Conservation (phyloP, 441 rosid genomes). For the Euphorbia schlechtendalii region DNA sequence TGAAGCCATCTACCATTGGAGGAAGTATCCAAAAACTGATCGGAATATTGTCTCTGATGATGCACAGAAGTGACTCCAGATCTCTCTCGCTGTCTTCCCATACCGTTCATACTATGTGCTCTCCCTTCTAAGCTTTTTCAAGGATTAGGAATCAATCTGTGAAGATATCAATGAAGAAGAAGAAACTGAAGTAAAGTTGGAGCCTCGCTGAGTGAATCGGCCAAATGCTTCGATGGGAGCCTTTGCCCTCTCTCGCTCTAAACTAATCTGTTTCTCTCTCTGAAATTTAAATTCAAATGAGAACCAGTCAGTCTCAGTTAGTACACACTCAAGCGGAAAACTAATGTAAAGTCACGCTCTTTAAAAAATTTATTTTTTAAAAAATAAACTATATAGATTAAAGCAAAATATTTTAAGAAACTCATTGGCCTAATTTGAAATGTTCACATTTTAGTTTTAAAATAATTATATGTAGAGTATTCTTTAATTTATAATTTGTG, state of each 20-base stretch:
- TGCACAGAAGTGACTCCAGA: conserved; percentile 70
- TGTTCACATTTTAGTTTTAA: background rate
- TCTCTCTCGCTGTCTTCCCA: conserved; percentile 72
- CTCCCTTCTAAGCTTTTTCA: conserved; percentile 6
- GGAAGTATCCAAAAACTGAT: conserved; percentile 56
- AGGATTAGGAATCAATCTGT: background rate
- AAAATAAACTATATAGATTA: background rate
- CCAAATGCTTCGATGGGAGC: conserved; percentile 1
- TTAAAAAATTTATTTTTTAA: background rate
- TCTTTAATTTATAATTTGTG: too few relatives aligned
- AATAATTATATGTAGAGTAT: too few relatives aligned
- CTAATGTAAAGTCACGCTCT: background rate
- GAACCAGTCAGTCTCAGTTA: background rate
- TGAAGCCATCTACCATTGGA: conserved; percentile 92
- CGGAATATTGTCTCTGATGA: conserved; percentile 86
- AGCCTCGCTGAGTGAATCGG: background rate
- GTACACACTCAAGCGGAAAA: background rate
- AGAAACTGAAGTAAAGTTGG: conserved; percentile 7
- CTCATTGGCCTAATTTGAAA: background rate
- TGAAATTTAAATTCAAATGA: background rate
- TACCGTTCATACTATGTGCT: conserved; percentile 48
- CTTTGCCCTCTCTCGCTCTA: conserved; percentile 6
- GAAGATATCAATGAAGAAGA: background rate
- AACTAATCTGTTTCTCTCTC: background rate
- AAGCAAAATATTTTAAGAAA: background rate